phyloP scores from a whole-genome alignment of 2,329 filamentous ascomycete species.

The Graphiopsis chlorocephala region DNA sequence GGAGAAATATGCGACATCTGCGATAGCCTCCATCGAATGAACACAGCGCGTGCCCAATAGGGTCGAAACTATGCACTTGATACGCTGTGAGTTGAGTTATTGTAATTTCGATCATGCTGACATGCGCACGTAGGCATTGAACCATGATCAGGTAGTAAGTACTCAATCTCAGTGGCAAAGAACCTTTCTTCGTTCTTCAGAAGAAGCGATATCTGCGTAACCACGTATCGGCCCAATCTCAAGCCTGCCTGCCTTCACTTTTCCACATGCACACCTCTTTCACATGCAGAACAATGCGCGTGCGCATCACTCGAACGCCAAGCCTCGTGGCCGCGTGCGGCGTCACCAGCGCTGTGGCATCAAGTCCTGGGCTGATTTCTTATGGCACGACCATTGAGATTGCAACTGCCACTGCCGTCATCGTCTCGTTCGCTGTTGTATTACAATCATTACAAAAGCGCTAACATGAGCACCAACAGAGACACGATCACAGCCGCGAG shows the following conservation, averaged over 20 bases:
- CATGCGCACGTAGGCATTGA: slow-evolving; percentile 5
- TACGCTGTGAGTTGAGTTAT: slow-evolving; percentile 10
- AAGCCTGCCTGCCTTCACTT: not conserved
- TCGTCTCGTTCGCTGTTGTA: not conserved
- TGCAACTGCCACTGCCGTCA: not conserved
- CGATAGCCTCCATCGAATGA: not conserved
- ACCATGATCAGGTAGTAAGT: slow-evolving; percentile 16
- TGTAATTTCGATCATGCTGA: slow-evolving; percentile 17
- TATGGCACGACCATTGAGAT: not conserved
- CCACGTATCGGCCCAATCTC: not conserved
- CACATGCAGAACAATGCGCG: not conserved
- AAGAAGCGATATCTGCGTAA: not conserved
- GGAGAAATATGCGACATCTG: not conserved
- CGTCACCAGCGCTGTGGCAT: not conserved
- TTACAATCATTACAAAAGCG: not conserved
- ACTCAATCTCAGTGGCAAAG: slow-evolving; percentile 8
- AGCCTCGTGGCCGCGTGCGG: not conserved
- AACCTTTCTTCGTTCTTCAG: not conserved
- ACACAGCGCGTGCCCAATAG: not conserved
- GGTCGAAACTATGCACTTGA: not conserved
- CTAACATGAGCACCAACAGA: slow-evolving; percentile 11
- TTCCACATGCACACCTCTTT: not conserved
- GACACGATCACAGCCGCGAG: not conserved
- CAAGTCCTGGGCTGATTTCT: not conserved
- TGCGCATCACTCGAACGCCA: not conserved